Percentiles rank a stretch among this genome's conserved stretches.
These are phyloP conservation scores for Mucuna pruriens DNA, from an alignment of 306 rosid species.

Conservation along the genomic window DNA sequence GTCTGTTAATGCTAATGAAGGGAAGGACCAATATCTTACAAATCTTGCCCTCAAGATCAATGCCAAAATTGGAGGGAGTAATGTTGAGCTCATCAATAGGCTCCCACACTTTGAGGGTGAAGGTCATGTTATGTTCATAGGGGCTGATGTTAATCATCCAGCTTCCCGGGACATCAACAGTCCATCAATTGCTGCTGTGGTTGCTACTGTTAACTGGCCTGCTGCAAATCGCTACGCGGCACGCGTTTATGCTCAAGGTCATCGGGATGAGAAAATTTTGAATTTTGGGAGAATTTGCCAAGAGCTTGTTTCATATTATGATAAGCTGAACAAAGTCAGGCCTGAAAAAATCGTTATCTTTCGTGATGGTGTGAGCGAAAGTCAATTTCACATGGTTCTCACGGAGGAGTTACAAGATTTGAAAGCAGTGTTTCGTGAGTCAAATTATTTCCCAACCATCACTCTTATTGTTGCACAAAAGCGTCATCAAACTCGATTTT, in stretches of 20 bases:
- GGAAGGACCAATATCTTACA: constrained; percentile 62
- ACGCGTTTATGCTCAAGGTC: constrained; percentile 60
- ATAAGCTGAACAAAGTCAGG: constrained; percentile 40
- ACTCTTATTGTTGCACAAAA: constrained; percentile 82
- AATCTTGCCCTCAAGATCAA: constrained; percentile 80
- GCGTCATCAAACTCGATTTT: constrained; percentile 76
- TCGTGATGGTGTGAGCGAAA: constrained; percentile 82
- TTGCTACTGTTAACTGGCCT: constrained; percentile 77
- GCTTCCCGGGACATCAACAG: constrained; percentile 45
- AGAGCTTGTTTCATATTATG: constrained; percentile 59
- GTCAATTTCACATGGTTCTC: constrained; percentile 85
- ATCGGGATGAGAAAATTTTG: constrained; percentile 53
- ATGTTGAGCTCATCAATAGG: constrained; percentile 59
- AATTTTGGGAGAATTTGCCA: constrained; percentile 64
- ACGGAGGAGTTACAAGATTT: constrained; percentile 65
- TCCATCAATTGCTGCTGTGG: constrained; percentile 86
- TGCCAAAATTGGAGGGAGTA: constrained; percentile 91
- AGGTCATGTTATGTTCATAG: constrained; percentile 75
- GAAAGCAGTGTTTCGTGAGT: constrained; percentile 36
- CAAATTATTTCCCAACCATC: constrained; percentile 56
- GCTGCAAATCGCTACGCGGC: constrained; percentile 78
- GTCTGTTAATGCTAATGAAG: constrained; percentile 42
- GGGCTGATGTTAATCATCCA: constrained; percentile 93
- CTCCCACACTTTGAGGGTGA: constrained; percentile 50
- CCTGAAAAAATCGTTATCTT: constrained; percentile 67